Conservation (phyloP, 2,329 filamentous ascomycete genomes). For the Pestalotiopsis sp. region DNA sequence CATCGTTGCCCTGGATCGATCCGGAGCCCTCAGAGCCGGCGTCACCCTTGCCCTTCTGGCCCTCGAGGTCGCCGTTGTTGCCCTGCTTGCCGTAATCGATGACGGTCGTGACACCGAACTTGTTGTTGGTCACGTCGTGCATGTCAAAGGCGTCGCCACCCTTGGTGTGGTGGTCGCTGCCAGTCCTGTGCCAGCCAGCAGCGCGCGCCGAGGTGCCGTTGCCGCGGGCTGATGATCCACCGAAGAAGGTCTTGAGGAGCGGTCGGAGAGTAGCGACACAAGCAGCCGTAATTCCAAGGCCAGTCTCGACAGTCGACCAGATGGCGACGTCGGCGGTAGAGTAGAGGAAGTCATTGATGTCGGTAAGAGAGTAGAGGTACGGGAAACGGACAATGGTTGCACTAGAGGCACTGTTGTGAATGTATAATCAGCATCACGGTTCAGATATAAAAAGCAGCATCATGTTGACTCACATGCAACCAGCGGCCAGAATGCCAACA, state of each 20-base stretch:
- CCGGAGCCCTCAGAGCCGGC: slow-evolving; percentile 13
- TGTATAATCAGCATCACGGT: background rate
- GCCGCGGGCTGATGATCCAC: slow-evolving; percentile 16
- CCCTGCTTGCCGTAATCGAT: slow-evolving; percentile 17
- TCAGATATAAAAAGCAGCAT: background rate
- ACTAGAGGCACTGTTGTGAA: slow-evolving; percentile 35
- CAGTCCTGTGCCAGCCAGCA: slow-evolving; percentile 15
- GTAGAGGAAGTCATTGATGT: slow-evolving; percentile 44
- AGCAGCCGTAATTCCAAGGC: slow-evolving; percentile 43
- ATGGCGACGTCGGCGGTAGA: slow-evolving; percentile 45
- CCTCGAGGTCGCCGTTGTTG: slow-evolving; percentile 8
- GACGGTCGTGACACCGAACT: slow-evolving; percentile 19
- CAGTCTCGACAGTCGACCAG: slow-evolving; percentile 48
- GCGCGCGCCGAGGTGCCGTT: slow-evolving; percentile 15
- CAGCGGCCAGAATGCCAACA: slow-evolving; percentile 32
- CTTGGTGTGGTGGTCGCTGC: slow-evolving; percentile 7
- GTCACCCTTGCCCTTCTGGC: slow-evolving; percentile 14
- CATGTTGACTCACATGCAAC: slow-evolving; percentile 35
- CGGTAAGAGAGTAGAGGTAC: slow-evolving; percentile 39
- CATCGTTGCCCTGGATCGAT: slow-evolving; percentile 11
- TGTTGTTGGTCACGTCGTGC: slow-evolving; percentile 14
- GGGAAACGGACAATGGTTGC: slow-evolving; percentile 47
- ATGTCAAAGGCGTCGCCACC: slow-evolving; percentile 16
- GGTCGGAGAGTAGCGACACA: slow-evolving; percentile 42
- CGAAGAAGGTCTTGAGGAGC: slow-evolving; percentile 28